Evolutionary conservation across 164 flowering plant species (phyloP), one percentile per base, ranked within the genome.

Genomic region (Kalanchoe fedtschenkoi): DNA sequence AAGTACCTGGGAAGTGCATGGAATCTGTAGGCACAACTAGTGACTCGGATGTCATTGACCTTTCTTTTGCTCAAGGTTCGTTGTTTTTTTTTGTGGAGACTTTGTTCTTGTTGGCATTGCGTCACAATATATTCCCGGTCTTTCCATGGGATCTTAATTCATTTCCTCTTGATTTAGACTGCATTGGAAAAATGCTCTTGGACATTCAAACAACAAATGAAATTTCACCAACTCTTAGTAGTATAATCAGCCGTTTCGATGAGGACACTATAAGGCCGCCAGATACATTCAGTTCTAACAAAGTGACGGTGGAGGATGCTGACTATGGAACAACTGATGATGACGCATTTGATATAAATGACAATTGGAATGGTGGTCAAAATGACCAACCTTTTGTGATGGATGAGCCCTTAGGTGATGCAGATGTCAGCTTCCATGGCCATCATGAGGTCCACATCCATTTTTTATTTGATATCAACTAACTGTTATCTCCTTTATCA

Each of bases 41-140:
- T 61, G 63, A 44, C 16, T 61, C 73, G n/a, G 88, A 81, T 16
- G 61, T 62, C 51, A 77, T 91, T 72, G 97, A 95, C 80, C 63
- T 90, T 56, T 77, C 91, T 66, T 86, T 87, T 80, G 86, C 85
- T 34, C 81, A 64, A 77, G 98, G 98, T 93, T 30, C 55, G 78
- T 69, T 59, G 61, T 26, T n/a, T n/a, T n/a, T n/a, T n/a, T n/a
- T n/a, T 34, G 5, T 22, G 19, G 16, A 34, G 6, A 29, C 60
- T 34, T 53, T 24, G 58, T 57, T 39, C 2, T 39, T 44, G 7
- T 22, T n/a, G 43, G n/a, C 16, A 33, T 61, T n/a, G n/a, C n/a
- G 15, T 11, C 63, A 35, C 35, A 21, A 47, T 6, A 41, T 59
- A 19, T 24, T 53, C 57, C 22, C n/a, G n/a, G 2, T 43, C 29